Evolutionary conservation across 192 early-diverging fungal genomes (phyloP).

Genomic region (Backusella parvicylindrica): DNA sequence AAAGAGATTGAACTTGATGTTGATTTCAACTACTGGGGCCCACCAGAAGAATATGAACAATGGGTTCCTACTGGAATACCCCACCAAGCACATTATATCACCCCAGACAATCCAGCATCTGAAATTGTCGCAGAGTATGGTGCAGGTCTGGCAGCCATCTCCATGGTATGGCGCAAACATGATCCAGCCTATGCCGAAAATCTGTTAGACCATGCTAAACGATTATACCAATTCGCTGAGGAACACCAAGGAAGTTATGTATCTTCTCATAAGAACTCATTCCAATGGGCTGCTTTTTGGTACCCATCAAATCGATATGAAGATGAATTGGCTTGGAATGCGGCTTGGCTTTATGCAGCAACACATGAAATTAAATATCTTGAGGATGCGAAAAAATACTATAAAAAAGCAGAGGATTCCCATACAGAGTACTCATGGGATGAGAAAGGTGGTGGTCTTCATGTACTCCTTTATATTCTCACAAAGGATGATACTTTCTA

Average conservation of each 20-base stretch:
- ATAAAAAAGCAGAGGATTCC: slow-evolving; percentile 17
- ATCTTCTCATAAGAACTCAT: slow-evolving; percentile 32
- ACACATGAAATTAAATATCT: slow-evolving; percentile 45
- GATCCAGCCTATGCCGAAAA: slow-evolving; percentile 39
- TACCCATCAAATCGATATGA: slow-evolving; percentile 48
- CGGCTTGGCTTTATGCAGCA: slow-evolving; percentile 53
- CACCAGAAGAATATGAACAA: slow-evolving; percentile 43
- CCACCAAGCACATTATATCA: slow-evolving; percentile 30
- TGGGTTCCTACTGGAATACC: slow-evolving; percentile 36
- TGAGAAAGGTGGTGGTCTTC: slow-evolving; percentile 43
- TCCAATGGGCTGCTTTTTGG: slow-evolving; percentile 37
- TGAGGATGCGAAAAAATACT: slow-evolving; percentile 39
- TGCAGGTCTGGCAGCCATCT: slow-evolving; percentile 51
- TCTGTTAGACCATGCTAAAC: slow-evolving; percentile 43
- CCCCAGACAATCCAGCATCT: slow-evolving; percentile 27
- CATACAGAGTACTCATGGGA: slow-evolving; percentile 49
- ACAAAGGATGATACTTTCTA: slow-evolving; percentile 39
- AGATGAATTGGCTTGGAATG: slow-evolving; percentile 58
- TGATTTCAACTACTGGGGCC: slow-evolving; percentile 58
- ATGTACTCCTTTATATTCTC: slow-evolving; percentile 39
- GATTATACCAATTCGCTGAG: slow-evolving; percentile 43
- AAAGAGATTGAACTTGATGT: slow-evolving; percentile 37
- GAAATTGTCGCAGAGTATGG: slow-evolving; percentile 47
- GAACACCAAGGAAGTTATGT: slow-evolving; percentile 33
- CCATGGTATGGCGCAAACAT: slow-evolving; percentile 50